Evolutionary conservation across 2,329 filamentous ascomycete species (phyloP), one percentile per base, ranked within the genome.

Genomic region (Cadophora sp.): DNA sequence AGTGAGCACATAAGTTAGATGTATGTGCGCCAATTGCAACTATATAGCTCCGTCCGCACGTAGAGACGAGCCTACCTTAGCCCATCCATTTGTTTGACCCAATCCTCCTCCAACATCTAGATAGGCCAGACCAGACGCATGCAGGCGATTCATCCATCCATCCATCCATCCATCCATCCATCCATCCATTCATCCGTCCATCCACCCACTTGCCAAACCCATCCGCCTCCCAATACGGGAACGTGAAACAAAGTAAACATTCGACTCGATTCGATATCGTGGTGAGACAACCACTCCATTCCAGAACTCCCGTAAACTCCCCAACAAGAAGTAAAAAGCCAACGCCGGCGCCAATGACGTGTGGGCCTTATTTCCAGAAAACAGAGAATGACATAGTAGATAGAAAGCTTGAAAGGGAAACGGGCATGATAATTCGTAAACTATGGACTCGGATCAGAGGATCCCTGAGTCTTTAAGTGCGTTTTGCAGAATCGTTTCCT

Each of bases 401-500:
- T 43, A 59, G 43, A 59, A 71, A 68, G n/a, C 22, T 14, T 6
- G 43, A 37, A 37, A 37, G 14, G 34, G 34, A 37, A 11, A 22
- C 67, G 43, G 67, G 65, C 68, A 68, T 73, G 68, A 73, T 73
- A 64, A 48, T 70, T 75, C 61, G 60, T 69, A 68, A 67, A 67
- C 71, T 68, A 73, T 56, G 53, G 51, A 59, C 67, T 91, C 11
- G 40, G 40, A 43, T 48, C 81, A 94, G 76, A 99, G 88, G 80
- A 99, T 98, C 74, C 96, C 96, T 26, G 96, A 98, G 80, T 99
- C 96, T 83, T 97, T 97, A 74, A 99, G 87, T 59, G 96, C 96
- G 79, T 99, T 99, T 81, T 98, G 97, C 74, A 99, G 83, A 77
- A 99, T 99, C 40, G 96, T 99, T 82, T 99, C 96, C 80, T 99